A percentile compares a stretch with the other conserved stretches of the same genome.
Conservation (phyloP, 169 alveolate species). For the Plasmodium fragile region DNA sequence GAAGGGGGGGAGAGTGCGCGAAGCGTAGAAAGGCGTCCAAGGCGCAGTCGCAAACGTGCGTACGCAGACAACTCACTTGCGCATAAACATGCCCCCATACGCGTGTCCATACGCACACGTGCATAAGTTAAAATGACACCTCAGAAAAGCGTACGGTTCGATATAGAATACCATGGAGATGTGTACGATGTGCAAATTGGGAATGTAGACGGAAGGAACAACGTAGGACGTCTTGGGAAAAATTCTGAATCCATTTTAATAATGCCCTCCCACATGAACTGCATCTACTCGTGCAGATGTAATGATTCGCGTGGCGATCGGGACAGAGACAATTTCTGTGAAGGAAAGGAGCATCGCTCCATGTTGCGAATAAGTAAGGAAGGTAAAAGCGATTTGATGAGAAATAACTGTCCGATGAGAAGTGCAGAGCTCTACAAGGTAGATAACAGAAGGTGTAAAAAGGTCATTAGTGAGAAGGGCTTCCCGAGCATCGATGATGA, state of each 20-base stretch:
- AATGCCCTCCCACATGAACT: not conserved
- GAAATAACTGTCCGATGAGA: not conserved
- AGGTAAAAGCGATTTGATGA: not conserved
- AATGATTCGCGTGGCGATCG: not conserved
- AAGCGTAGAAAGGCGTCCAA: not conserved
- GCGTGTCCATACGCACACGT: not conserved
- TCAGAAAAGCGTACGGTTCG: not conserved
- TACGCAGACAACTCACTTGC: not conserved
- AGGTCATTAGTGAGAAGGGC: not conserved
- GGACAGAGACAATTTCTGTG: not conserved
- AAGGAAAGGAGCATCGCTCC: not conserved
- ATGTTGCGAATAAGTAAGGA: not conserved
- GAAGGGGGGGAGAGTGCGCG: not conserved
- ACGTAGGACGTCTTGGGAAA: not conserved
- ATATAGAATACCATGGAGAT: slow-evolving; percentile 9
- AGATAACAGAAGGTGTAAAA: not conserved
- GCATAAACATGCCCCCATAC: slow-evolving; percentile 3
- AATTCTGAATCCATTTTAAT: not conserved
- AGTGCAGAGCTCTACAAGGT: not conserved
- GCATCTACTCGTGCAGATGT: not conserved
- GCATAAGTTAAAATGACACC: slow-evolving; percentile 15
- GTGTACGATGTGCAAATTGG: not conserved
- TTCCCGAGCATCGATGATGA: not conserved
- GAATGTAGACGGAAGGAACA: not conserved
- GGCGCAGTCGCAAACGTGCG: not conserved